phyloP scores from a whole-genome alignment of 495 filamentous ascomycete genomes.

The Penicillium macrosclerotiorum region DNA sequence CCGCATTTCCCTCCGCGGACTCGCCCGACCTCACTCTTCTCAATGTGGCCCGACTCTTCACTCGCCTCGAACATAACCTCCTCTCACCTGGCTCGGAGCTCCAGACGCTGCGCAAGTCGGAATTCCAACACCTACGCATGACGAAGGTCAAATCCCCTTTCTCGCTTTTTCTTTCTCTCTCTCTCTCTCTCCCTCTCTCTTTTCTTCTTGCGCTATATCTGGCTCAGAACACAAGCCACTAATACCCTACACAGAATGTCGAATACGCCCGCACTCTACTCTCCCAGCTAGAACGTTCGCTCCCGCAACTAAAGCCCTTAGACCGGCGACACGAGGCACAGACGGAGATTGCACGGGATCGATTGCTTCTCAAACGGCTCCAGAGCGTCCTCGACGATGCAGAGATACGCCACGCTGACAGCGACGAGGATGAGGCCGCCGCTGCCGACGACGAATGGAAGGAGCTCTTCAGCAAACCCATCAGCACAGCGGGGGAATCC shows the following conservation, averaged over 20 bases:
- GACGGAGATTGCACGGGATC: constrained; percentile 61
- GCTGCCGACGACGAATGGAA: constrained; percentile 38
- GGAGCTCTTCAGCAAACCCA: constrained; percentile 31
- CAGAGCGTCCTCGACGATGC: constrained; percentile 57
- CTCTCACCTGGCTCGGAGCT: constrained; percentile 63
- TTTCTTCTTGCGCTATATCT: not conserved
- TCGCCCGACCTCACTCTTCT: constrained; percentile 45
- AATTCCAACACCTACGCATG: constrained; percentile 69
- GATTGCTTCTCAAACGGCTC: constrained; percentile 62
- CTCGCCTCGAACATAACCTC: constrained; percentile 69
- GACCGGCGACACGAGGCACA: constrained; percentile 65
- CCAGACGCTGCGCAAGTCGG: constrained; percentile 57
- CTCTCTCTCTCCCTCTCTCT: not conserved
- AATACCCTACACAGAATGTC: constrained; percentile 57
- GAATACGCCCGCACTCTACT: constrained; percentile 77
- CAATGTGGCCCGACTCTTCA: constrained; percentile 70
- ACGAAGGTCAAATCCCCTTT: constrained; percentile 16
- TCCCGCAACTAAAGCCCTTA: constrained; percentile 60
- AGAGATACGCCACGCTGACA: constrained; percentile 23
- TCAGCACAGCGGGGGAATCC: constrained; percentile 1
- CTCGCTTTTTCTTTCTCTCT: not conserved
- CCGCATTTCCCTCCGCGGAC: constrained; percentile 27
- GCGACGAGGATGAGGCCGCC: constrained; percentile 32
- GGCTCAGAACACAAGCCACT: not conserved
- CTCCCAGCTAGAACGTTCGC: constrained; percentile 71